Conservation (phyloP, 495 filamentous ascomycete genomes). For the Xylaria sp. region DNA sequence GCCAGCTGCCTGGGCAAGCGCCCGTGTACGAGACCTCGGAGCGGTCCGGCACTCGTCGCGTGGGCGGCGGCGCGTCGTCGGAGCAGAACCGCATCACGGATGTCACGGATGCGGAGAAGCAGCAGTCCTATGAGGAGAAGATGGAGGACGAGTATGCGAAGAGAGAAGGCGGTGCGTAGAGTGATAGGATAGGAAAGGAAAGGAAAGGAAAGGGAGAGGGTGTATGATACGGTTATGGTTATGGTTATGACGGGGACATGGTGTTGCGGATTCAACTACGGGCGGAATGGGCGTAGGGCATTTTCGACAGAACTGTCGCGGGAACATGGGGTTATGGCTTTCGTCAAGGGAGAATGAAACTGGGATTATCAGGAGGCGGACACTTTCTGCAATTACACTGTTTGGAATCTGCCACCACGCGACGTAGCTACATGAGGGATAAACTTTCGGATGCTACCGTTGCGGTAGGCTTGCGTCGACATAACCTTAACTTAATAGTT, state of each 20-base stretch:
- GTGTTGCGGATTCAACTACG: neutral
- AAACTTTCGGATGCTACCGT: neutral
- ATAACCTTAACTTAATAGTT: neutral
- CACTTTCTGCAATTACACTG: neutral
- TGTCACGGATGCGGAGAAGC: constrained; percentile 38
- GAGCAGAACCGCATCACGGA: constrained; percentile 32
- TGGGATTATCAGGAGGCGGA: neutral
- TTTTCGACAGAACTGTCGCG: neutral
- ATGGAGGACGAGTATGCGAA: constrained; percentile 84
- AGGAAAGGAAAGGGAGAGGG: neutral
- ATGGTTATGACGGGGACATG: neutral
- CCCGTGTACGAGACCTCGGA: constrained; percentile 25
- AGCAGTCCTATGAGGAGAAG: constrained; percentile 66
- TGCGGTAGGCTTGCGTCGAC: neutral
- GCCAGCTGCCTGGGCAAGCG: constrained; percentile 21
- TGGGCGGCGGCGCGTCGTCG: neutral
- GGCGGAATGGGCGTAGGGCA: no score
- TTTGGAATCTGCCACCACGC: neutral
- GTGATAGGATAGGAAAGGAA: neutral
- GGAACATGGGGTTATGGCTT: neutral
- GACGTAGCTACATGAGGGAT: neutral
- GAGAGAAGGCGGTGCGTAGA: constrained; percentile 70
- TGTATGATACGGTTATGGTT: constrained; percentile 8
- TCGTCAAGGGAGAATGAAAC: neutral
- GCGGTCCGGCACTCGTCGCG: neutral